Evolutionary conservation across 176 grass and related monocot species (phyloP), one percentile per base, ranked within the genome.

Genomic region (Avena atlantica): DNA sequence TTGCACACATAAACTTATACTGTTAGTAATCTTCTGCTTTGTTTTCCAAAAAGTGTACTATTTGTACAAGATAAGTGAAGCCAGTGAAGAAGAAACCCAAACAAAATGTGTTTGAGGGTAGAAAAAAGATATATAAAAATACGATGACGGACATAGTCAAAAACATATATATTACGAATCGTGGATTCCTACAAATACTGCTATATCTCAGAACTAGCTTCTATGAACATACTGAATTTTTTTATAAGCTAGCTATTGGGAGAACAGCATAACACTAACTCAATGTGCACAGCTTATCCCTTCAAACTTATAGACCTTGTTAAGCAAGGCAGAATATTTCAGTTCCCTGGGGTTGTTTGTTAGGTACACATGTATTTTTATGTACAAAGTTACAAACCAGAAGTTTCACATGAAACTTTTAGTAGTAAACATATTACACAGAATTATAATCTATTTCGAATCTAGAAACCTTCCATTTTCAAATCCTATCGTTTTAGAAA

Each of bases 401-500:
- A n/a, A 64, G 61, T 29, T 64, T 64, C 12, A 4, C 61, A 64
- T 63, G 61, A 64, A 63, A 34, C 31, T 21, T 25, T 12, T 63
- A 12, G 13, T 74, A 12, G 45, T 50, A 51, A 75, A 8, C 23
- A 75, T 45, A 75, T 21, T 24, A 51, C 72, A 51, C 72, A 51
- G 0, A 24, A 75, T 16, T 17, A 16, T 49, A 13, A 48, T 48
- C 61, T 49, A 49, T 15, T 53, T 58, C 49, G 68, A 86, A 50
- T 58, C 81, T 71, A 47, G 83, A 19, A 70, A 12, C 29, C 1
- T 63, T 78, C 67, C 19, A 70, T 1, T 1, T 76, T 21, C 2
- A 48, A 79, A 73, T 20, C 31, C 48, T 86, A 86, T 50, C 50
- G 78, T 50, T 50, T 56, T 6, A 73, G 57, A 81, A 42, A 52